A percentile compares a stretch with the other conserved stretches of the same genome.
Evolutionary conservation across 805 yeast species (phyloP).

Genomic region (Metschnikowia chrysomelidarum): DNA sequence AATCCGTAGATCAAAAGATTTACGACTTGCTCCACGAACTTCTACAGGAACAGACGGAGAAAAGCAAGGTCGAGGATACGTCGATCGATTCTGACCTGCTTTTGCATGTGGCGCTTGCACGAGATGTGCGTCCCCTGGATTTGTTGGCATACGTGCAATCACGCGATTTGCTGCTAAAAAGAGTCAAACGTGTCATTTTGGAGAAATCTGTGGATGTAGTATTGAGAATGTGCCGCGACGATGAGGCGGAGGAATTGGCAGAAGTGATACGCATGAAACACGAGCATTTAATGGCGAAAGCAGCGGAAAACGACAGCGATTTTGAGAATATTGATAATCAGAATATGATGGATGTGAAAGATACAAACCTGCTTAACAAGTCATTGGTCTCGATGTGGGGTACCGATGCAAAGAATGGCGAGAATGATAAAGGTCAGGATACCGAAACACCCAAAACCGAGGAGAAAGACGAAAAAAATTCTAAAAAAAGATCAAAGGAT

Average conservation of each 20-base stretch:
- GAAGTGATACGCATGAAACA: constrained; percentile 22
- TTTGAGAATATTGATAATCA: constrained; percentile 38
- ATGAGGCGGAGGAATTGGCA: constrained; percentile 59
- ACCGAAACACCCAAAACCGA: constrained; percentile 5
- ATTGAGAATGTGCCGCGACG: constrained; percentile 51
- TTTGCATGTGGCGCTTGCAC: constrained; percentile 55
- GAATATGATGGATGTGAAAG: constrained; percentile 63
- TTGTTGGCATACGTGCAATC: constrained; percentile 58
- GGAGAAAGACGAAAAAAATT: constrained; percentile 27
- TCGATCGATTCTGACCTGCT: constrained; percentile 36
- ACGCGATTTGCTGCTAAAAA: constrained; percentile 62
- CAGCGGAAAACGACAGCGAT: constrained; percentile 36
- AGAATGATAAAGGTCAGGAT: constrained; percentile 10
- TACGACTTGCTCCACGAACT: constrained; percentile 53
- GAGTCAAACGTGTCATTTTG: constrained; percentile 65
- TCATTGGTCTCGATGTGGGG: constrained; percentile 75
- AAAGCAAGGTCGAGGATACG: constrained; percentile 28
- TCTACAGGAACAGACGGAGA: constrained; percentile 57
- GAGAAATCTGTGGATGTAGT: constrained; percentile 64
- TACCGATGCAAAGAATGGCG: constrained; percentile 5
- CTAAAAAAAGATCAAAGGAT: constrained; percentile 55
- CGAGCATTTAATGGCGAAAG: constrained; percentile 19
- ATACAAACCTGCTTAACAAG: constrained; percentile 70
- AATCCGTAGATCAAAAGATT: constrained; percentile 52
- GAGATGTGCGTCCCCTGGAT: constrained; percentile 51